Conservation (phyloP, 2,329 filamentous ascomycete genomes). For the Torrubiella hemipterigena region DNA sequence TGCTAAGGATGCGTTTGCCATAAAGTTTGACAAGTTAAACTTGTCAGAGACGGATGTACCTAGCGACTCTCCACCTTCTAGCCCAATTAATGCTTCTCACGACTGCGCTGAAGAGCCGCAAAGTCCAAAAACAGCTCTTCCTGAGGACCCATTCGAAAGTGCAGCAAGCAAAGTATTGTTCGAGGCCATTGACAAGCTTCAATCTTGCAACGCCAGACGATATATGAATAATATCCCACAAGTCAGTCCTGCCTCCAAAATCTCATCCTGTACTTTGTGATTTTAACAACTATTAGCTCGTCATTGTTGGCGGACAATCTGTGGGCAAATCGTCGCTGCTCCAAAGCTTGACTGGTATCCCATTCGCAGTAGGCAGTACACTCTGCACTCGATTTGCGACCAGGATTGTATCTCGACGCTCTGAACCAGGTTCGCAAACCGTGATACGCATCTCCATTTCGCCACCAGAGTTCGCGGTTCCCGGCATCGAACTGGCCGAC, state of each 20-base stretch:
- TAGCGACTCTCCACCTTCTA: too few species aligned
- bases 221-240: conserved; percentile 22
- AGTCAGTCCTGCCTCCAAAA: conserved; percentile 11
- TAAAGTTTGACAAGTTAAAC: too few species aligned
- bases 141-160: conserved; percentile 20
- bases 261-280: neutral
- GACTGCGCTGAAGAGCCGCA: too few species aligned
- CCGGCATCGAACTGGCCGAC: conserved; percentile 10
- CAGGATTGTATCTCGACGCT: conserved; percentile 22
- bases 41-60: too few species aligned
- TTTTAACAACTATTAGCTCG: conserved; percentile 13
- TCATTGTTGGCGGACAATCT: conserved; percentile 24
- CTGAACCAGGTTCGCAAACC: conserved; percentile 14
- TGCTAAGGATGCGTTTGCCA: too few species aligned
- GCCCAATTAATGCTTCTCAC: too few species aligned
- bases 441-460: conserved; percentile 19
- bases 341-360: conserved; percentile 23
- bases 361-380: conserved; percentile 18
- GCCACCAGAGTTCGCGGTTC: conserved; percentile 11
- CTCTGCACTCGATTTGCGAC: conserved; percentile 25
- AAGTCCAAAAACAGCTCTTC: conserved; percentile 5
- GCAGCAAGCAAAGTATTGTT: conserved; percentile 21
- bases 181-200: conserved; percentile 22
- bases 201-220: conserved; percentile 16
- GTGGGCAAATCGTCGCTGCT: conserved; percentile 25